These are phyloP conservation scores for Fraxinus floribunda DNA, from an alignment of 305 asterid species.

Conservation along the genomic window DNA sequence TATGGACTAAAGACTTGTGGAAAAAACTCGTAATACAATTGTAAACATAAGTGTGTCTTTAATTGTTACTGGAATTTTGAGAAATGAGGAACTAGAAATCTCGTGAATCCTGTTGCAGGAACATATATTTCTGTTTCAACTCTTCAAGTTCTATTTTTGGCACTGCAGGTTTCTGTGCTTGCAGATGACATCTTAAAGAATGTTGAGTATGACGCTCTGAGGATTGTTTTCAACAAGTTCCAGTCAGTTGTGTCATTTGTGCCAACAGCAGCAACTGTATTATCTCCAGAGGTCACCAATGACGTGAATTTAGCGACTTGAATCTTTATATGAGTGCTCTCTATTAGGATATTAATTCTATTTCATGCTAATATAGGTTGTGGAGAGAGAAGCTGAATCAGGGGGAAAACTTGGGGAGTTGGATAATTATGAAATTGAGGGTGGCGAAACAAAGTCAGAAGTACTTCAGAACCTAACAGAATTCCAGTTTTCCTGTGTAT, in stretches of 20 bases:
- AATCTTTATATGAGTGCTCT: background rate
- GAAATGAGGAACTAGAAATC: background rate
- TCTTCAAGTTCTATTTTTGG: constrained; percentile 12
- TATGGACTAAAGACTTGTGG: background rate
- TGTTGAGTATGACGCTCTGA: constrained; percentile 79
- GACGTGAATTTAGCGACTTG: constrained; percentile 6
- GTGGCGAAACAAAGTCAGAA: constrained; percentile 63
- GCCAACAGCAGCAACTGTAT: constrained; percentile 61
- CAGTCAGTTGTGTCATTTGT: constrained; percentile 46
- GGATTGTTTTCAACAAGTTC: constrained; percentile 80
- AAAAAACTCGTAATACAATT: background rate
- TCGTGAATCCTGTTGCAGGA: background rate
- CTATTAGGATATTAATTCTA: constrained; percentile 13
- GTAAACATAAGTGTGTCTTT: background rate
- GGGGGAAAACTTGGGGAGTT: constrained; percentile 86
- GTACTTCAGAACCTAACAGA: constrained; percentile 89
- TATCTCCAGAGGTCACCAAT: constrained; percentile 81
- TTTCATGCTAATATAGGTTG: constrained; percentile 35
- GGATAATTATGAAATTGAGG: constrained; percentile 86
- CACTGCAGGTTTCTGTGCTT: constrained; percentile 78
- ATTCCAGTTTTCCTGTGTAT: constrained; percentile 88
- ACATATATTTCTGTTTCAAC: constrained; percentile 1
- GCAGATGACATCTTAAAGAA: constrained; percentile 94
- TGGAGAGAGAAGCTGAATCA: constrained; percentile 90
- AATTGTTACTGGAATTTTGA: background rate